These are phyloP conservation scores for Puccinia triticina DNA, from an alignment of 1,284 basidiomycete genomes.

Conservation along the genomic window DNA sequence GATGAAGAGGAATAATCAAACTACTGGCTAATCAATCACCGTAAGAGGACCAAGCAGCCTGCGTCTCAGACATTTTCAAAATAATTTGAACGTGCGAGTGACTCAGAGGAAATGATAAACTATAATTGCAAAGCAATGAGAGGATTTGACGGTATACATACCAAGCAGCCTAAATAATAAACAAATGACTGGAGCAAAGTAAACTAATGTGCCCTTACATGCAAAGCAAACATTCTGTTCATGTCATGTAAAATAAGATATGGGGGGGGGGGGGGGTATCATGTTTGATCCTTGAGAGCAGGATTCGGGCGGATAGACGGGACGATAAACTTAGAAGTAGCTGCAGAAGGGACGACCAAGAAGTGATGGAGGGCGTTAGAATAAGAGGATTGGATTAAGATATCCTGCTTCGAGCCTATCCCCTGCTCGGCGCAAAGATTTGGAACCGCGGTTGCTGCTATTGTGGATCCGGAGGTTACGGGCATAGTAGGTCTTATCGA, in stretches of 20 bases:
- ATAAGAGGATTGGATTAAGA: slow-evolving; percentile 3
- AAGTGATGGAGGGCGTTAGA: not conserved
- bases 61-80: no score
- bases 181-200: not conserved
- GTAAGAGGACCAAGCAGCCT: no score
- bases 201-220: no score
- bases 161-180: not conserved
- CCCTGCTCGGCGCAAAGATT: not conserved
- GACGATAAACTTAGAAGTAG: slow-evolving; percentile 23
- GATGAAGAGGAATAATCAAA: no score
- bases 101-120: no score
- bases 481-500: not conserved
- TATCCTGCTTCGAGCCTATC: not conserved
- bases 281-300: not conserved
- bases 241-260: not conserved
- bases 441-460: no score
- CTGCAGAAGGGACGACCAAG: not conserved
- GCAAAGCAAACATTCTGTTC: no score
- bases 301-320: not conserved
- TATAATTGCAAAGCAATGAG: not conserved
- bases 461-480: not conserved
- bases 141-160: not conserved
- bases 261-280: not conserved
- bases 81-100: no score
- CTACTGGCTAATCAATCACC: no score